Evolutionary conservation across 2,329 filamentous ascomycete genomes (phyloP), one percentile per base, ranked within the genome.

Genomic region (Neofusicoccum sp.): DNA sequence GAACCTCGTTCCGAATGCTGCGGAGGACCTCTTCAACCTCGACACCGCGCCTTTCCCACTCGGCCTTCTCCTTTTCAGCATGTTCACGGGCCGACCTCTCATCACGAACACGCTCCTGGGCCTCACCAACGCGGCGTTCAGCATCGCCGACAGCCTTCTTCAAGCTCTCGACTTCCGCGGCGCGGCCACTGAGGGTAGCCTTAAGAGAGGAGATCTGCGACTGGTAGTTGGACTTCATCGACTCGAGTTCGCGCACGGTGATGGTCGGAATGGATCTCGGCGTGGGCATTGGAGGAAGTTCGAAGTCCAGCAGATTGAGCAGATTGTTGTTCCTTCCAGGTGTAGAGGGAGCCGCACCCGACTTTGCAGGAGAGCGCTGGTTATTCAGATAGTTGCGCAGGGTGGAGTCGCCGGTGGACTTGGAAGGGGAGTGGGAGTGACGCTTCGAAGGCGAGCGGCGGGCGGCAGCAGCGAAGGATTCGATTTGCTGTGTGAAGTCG

Each of bases 121-220:
- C 89, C 76, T 95, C 89, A 31, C 92, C 93, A 20, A 96, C 93
- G 24, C 93, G 88, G 71, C 91, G 89, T 78, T 99, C 95, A 0
- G 95, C 93, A 75, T 98, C 93, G 5, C 86, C 86, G 31, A 98
- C 86, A 0, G 95, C 91, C 44, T 89, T 86, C 73, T 96, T 96
- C 62, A 98, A 83, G 34, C 89, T 93, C 54, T 87, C 82, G 36
- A 95, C 91, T 73, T 98, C 93, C 5, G 93, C 93, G 72, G 98
- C 93, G 70, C 95, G 96, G 51, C 95, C 95, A 68, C 88, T 93
- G 8, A 99, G 81, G 8, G 91, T 93, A 3, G 95, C 95, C 70
- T 91, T 95, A 16, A 99, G 84, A n/a, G 90, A 91, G 64, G 91
- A 96, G 62, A 99, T 96, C 72, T 98, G 91, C 0, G 93, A 96